Conservation (phyloP, 108 stramenopile genomes). For the Pelagomonas calceolata region DNA sequence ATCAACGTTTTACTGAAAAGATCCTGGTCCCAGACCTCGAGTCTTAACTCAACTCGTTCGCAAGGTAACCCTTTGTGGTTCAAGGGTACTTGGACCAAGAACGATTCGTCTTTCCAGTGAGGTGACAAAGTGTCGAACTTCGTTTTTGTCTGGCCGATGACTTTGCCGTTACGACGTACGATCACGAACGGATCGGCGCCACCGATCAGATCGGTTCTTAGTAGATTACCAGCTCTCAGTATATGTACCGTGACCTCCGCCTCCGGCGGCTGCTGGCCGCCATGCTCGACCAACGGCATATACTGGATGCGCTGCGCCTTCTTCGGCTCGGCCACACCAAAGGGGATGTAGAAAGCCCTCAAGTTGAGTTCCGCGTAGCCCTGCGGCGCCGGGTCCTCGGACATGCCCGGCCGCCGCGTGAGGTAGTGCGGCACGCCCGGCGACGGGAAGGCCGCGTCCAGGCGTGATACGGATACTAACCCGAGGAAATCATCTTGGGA, state of each 20-base stretch:
- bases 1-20: neutral
- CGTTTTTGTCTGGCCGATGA: slow-evolving; percentile 6
- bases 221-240: neutral
- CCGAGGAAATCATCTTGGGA: neutral
- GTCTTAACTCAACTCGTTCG: neutral
- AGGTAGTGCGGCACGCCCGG: neutral
- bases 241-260: neutral
- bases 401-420: neutral
- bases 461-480: neutral
- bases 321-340: neutral
- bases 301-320: neutral
- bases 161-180: slow-evolving; percentile 1
- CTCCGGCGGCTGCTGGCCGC: neutral
- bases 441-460: neutral
- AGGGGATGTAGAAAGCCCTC: neutral
- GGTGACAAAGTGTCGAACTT: slow-evolving; percentile 6
- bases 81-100: neutral
- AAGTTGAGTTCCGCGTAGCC: neutral
- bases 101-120: slow-evolving; percentile 8
- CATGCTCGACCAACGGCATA: neutral
- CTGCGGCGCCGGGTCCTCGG: neutral
- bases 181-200: slow-evolving; percentile 10
- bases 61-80: neutral
- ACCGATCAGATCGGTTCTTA: slow-evolving; percentile 3
- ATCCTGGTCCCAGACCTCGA: neutral